phyloP scores from a whole-genome alignment of 208 protist genomes.

The Trypanosoma boissoni region DNA sequence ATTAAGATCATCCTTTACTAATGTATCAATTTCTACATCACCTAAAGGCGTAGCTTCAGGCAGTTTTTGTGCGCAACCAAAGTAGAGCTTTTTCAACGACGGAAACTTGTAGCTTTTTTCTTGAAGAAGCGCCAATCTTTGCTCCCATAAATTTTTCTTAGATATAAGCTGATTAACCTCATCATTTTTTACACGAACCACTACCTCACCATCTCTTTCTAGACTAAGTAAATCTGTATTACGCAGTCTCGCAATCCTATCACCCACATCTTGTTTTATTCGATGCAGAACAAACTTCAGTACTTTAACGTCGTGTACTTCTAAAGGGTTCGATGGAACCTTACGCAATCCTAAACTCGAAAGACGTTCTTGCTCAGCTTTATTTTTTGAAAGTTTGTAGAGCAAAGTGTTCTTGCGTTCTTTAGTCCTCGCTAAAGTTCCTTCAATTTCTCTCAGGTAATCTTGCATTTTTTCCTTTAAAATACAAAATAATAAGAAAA shows the following conservation, averaged over 20 bases:
- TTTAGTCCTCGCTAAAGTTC: slow-evolving; percentile 73
- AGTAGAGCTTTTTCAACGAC: slow-evolving; percentile 45
- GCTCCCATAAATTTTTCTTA: slow-evolving; percentile 63
- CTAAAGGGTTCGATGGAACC: slow-evolving; percentile 63
- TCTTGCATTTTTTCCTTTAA: slow-evolving; percentile 60
- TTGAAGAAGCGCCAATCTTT: slow-evolving; percentile 29
- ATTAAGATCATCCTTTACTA: slow-evolving; percentile 2
- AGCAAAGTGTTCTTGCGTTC: slow-evolving; percentile 81
- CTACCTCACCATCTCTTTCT: slow-evolving; percentile 72
- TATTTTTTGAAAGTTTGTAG: slow-evolving; percentile 66
- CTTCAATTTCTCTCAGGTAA: slow-evolving; percentile 76
- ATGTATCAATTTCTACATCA: background rate
- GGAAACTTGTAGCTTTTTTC: slow-evolving; percentile 11
- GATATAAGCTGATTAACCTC: slow-evolving; percentile 71
- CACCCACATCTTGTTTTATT: slow-evolving; percentile 72
- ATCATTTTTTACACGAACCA: slow-evolving; percentile 71
- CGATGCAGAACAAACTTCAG: slow-evolving; percentile 64
- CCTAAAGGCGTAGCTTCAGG: slow-evolving; percentile 38
- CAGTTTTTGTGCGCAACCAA: slow-evolving; percentile 73
- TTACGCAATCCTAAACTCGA: slow-evolving; percentile 46
- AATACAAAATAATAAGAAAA: slow-evolving; percentile 1
- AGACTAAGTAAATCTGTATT: slow-evolving; percentile 49
- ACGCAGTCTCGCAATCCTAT: slow-evolving; percentile 62
- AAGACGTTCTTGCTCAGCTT: slow-evolving; percentile 59
- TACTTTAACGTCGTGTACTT: slow-evolving; percentile 55